Conservation (phyloP, 2,329 filamentous ascomycete genomes). For the Sarocladium oryzae region DNA sequence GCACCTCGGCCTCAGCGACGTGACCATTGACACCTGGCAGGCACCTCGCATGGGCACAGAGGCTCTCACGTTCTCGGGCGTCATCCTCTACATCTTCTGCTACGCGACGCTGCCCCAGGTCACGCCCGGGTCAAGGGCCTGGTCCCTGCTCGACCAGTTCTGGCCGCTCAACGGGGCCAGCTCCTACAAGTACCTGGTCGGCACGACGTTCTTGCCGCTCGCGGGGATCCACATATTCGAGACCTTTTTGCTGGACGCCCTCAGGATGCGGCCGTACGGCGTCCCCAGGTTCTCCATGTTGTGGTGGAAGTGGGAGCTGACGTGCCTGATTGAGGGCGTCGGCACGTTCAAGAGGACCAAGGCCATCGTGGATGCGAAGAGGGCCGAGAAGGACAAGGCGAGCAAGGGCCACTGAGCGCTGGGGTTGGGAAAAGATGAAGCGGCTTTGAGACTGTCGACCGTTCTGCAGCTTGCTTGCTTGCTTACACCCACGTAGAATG, state of each 20-base stretch:
- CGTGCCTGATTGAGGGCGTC: conserved; percentile 48
- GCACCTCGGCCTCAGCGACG: conserved; percentile 51
- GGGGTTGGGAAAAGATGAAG: no score
- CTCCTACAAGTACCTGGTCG: conserved; percentile 53
- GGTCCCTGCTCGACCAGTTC: conserved; percentile 40
- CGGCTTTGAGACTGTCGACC: background rate
- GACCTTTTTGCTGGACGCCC: conserved; percentile 43
- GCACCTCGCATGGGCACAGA: conserved; percentile 36
- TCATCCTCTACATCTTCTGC: conserved; percentile 47
- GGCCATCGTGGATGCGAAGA: conserved; percentile 36
- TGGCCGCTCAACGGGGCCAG: conserved; percentile 50
- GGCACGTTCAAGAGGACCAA: conserved; percentile 47
- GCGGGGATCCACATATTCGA: conserved; percentile 61
- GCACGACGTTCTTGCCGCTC: conserved; percentile 51
- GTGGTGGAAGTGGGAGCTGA: conserved; percentile 50
- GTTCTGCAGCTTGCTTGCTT: no score
- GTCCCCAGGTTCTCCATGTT: conserved; percentile 37
- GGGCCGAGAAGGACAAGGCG: conserved; percentile 27
- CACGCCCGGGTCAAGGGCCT: conserved; percentile 41
- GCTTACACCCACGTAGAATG: no score
- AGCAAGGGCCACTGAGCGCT: conserved; percentile 34
- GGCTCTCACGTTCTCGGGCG: conserved; percentile 45
- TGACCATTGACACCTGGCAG: conserved; percentile 34
- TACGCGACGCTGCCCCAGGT: conserved; percentile 45
- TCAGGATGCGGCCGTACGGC: conserved; percentile 39